A percentile compares a stretch with the other conserved stretches of the same genome.
Conservation (phyloP, 2,329 filamentous ascomycete genomes). For the Fusarium sp. region DNA sequence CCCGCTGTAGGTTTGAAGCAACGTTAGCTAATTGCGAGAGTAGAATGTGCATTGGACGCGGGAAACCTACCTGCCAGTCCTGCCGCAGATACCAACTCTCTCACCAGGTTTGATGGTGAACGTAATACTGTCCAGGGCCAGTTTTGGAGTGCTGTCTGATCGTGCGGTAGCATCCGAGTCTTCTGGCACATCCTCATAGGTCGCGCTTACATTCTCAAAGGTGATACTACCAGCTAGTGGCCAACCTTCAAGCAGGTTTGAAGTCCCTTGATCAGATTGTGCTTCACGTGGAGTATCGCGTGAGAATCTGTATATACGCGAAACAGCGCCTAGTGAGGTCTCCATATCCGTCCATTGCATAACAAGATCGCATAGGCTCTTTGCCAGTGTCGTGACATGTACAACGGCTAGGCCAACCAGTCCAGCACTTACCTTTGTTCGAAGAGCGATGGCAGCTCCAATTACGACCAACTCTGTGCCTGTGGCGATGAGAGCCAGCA, state of each 20-base stretch:
- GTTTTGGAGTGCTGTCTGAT: background rate
- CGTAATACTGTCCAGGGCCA: background rate
- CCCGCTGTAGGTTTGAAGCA: background rate
- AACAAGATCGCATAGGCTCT: background rate
- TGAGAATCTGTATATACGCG: slow-evolving; percentile 6
- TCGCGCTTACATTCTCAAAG: slow-evolving; percentile 8
- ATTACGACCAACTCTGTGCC: slow-evolving; percentile 4
- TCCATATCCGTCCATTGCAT: slow-evolving; percentile 18
- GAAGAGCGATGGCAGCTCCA: background rate
- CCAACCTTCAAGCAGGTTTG: background rate
- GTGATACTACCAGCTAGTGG: slow-evolving; percentile 1
- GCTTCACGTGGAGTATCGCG: background rate
- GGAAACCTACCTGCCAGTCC: slow-evolving; percentile 2
- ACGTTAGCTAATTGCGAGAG: too few species aligned
- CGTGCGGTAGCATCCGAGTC: too few species aligned
- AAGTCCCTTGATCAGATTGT: too few species aligned
- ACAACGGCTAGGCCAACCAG: slow-evolving; percentile 3
- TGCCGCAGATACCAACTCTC: slow-evolving; percentile 2
- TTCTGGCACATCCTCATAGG: background rate
- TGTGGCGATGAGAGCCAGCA: slow-evolving; percentile 4
- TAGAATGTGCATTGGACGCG: too few species aligned
- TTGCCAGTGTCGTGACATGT: slow-evolving; percentile 9
- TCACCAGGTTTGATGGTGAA: slow-evolving; percentile 4
- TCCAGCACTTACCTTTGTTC: slow-evolving; percentile 1
- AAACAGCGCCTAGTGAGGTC: slow-evolving; percentile 6